Conservation (phyloP, 1,139 yeast species). For the Sugiyamaella japonica region DNA sequence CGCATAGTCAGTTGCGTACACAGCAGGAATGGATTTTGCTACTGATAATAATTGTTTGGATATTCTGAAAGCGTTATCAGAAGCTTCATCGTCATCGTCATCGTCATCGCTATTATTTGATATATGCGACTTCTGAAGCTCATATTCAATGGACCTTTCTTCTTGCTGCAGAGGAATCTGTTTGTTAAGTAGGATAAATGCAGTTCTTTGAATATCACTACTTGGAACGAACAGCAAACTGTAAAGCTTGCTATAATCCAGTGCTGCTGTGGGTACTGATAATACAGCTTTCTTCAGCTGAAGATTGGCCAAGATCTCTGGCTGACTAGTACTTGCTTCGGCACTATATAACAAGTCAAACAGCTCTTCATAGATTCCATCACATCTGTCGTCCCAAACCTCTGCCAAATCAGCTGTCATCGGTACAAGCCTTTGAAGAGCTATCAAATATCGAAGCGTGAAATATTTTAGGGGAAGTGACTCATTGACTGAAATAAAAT, state of each 20-base stretch:
- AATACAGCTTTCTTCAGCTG: slow-evolving; percentile 25
- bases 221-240: slow-evolving; percentile 32
- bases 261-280: slow-evolving; percentile 20
- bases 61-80: slow-evolving; percentile 22
- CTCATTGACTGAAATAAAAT: slow-evolving; percentile 42
- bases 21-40: slow-evolving; percentile 31
- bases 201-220: slow-evolving; percentile 45
- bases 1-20: slow-evolving; percentile 12
- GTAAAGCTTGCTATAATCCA: slow-evolving; percentile 43
- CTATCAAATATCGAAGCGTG: slow-evolving; percentile 49
- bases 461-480: slow-evolving; percentile 48
- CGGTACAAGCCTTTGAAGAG: slow-evolving; percentile 36
- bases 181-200: slow-evolving; percentile 43
- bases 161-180: slow-evolving; percentile 47
- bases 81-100: slow-evolving; percentile 24
- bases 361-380: slow-evolving; percentile 43
- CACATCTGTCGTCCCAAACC: slow-evolving; percentile 39
- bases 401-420: slow-evolving; percentile 36
- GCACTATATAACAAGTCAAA: slow-evolving; percentile 28
- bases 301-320: slow-evolving; percentile 18
- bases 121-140: slow-evolving; percentile 38
- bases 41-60: slow-evolving; percentile 38
- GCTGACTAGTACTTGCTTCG: slow-evolving; percentile 5
- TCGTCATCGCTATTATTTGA: slow-evolving; percentile 22
- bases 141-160: slow-evolving; percentile 36